These are phyloP conservation scores for Saccharomycopsis hybrid DNA, from an alignment of 1,139 yeast species.

Conservation along the genomic window DNA sequence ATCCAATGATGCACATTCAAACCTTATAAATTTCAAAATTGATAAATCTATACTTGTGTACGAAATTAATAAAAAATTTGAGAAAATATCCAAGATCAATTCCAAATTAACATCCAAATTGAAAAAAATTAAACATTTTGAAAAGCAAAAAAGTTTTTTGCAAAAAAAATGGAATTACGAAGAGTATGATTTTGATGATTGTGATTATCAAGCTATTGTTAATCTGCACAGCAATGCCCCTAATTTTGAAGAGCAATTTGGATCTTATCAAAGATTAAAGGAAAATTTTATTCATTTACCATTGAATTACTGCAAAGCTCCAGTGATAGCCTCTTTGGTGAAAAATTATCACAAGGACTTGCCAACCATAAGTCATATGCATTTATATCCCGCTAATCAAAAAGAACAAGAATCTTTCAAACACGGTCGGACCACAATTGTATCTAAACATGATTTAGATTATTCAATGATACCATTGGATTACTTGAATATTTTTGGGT, in stretches of 20 bases:
- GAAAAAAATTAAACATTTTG: slow-evolving; percentile 23
- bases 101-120: slow-evolving; percentile 18
- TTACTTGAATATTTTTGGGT: slow-evolving; percentile 69
- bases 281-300: slow-evolving; percentile 18
- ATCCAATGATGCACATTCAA: not conserved
- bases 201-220: slow-evolving; percentile 6
- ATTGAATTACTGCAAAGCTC: slow-evolving; percentile 14
- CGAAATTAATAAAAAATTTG: slow-evolving; percentile 18
- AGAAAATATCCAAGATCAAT: slow-evolving; percentile 12
- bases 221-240: slow-evolving; percentile 18
- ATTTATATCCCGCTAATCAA: slow-evolving; percentile 5
- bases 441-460: slow-evolving; percentile 35
- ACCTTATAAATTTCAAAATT: slow-evolving; percentile 4
- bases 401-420: slow-evolving; percentile 8
- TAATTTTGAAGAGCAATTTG: too few relatives aligned
- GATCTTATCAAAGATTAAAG: slow-evolving; percentile 26
- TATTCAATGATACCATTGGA: slow-evolving; percentile 46
- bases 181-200: slow-evolving; percentile 43
- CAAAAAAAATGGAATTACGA: slow-evolving; percentile 50
- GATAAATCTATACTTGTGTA: slow-evolving; percentile 7
- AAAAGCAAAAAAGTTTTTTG: slow-evolving; percentile 25
- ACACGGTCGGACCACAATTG: slow-evolving; percentile 7
- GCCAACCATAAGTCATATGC: slow-evolving; percentile 20
- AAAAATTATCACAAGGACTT: slow-evolving; percentile 19
- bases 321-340: slow-evolving; percentile 13